These are phyloP conservation scores for Turritis glabra DNA, from an alignment of 345 rosid genomes.

Conservation along the genomic window DNA sequence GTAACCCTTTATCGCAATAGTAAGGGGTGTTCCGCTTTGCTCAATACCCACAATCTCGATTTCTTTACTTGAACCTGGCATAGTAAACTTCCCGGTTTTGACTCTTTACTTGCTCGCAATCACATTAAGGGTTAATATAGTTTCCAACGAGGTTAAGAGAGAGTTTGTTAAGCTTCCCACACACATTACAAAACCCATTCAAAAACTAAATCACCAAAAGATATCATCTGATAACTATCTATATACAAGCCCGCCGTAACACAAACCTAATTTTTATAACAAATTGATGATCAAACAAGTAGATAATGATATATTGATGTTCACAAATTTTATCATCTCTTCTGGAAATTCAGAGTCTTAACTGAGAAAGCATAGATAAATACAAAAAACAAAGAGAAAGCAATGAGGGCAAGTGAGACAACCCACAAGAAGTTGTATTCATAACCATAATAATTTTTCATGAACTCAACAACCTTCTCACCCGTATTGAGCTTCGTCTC, in stretches of 20 bases:
- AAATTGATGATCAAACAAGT: neutral
- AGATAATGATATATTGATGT: neutral
- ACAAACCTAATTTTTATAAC: neutral
- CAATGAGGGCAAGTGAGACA: conserved; percentile 38
- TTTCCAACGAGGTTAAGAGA: neutral
- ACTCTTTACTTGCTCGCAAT: too few relatives aligned
- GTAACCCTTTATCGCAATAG: too few relatives aligned
- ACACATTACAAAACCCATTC: neutral
- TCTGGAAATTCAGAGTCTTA: conserved; percentile 51
- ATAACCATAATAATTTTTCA: conserved; percentile 49
- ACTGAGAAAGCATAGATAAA: conserved; percentile 36
- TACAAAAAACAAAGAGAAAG: conserved; percentile 39
- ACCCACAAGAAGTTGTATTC: conserved; percentile 41
- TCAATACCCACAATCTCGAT: too few relatives aligned
- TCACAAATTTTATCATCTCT: conserved; percentile 30
- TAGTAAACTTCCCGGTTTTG: too few relatives aligned
- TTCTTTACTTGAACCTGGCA: too few relatives aligned
- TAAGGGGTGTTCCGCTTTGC: too few relatives aligned
- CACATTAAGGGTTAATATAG: too few relatives aligned
- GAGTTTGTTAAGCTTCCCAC: neutral
- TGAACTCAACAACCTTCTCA: conserved; percentile 45
- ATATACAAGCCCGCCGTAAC: neutral
- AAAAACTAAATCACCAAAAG: neutral
- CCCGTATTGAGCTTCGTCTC: conserved; percentile 43
- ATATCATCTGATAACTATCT: too few relatives aligned